Evolutionary conservation across 2,329 filamentous ascomycete genomes (phyloP), one percentile per base, ranked within the genome.

Genomic region (Stemphylium vesicarium): DNA sequence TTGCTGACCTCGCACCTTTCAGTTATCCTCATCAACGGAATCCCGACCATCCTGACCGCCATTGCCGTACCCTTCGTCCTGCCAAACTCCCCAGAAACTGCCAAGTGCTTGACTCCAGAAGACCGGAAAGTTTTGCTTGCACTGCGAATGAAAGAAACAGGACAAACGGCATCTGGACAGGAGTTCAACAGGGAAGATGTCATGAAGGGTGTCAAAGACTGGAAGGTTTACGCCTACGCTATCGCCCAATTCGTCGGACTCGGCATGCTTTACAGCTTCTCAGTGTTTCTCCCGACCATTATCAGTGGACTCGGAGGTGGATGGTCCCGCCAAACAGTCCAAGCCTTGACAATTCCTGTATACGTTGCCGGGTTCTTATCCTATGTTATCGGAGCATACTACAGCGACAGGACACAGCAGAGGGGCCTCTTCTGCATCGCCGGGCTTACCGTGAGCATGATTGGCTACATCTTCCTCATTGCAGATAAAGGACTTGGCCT

Each of bases 61-160:
- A 56, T 80, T 3, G 69, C 72, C 1, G 74, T 83, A 4, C 82
- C 79, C 56, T 82, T 84, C 39, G 50, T 81, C 0, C 72, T 85
- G 0, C 82, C 82, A 1, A 82, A 85, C 59, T 84, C 62, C 31
- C 69, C 68, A 2, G 68, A 72, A 35, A 71, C 65, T 1, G 79
- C 80, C 7, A 56, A 41, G 3, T 73, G 70, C 45, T 51, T 73
- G 15, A 64, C 57, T 11, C 59, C 67, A 37, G 60, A 66, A 11
- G 68, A 73, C 33, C 62, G 66, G 3, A 51, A 53, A 10, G 62
- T 66, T 22, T 44, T 72, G 1, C 46, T 67, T 2, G 42, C 58
- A 35, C 49, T 65, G 3, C 59, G 64, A 35, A 51, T 66, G 82
- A 63, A 76, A 80, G 72, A 77, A 74, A 22, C 70, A 12, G 78